Conservation (phyloP, 257 asterid genomes). For the Oldenlandia corymbosa region DNA sequence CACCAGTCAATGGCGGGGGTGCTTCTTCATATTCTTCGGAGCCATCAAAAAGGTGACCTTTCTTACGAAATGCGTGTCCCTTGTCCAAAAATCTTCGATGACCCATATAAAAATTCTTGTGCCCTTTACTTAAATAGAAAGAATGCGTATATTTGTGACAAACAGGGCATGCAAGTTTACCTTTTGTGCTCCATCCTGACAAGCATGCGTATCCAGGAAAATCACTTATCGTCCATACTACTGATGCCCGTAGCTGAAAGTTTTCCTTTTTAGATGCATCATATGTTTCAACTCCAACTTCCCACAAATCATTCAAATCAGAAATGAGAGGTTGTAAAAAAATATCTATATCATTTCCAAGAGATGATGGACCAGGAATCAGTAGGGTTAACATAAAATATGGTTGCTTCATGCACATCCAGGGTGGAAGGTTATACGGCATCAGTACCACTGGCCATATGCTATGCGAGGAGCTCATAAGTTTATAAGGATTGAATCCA, state of each 20-base stretch:
- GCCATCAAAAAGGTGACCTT: background rate
- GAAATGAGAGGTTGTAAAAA: background rate
- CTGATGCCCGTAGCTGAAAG: background rate
- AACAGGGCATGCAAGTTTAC: background rate
- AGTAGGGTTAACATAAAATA: background rate
- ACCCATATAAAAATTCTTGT: no score
- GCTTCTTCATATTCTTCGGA: background rate
- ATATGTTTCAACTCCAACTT: background rate
- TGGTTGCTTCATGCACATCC: no score
- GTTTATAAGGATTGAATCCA: background rate
- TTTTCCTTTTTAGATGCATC: background rate
- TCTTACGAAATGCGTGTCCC: background rate
- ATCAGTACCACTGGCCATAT: no score
- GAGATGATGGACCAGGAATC: background rate
- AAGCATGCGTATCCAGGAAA: background rate
- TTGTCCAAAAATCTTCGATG: no score
- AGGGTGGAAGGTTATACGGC: no score
- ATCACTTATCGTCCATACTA: slow-evolving; percentile 2
- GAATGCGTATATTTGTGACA: no score
- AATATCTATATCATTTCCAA: background rate
- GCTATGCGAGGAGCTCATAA: no score
- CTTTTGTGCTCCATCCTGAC: background rate
- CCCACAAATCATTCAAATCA: background rate
- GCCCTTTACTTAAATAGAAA: no score
- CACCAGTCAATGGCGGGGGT: background rate